Conservation (phyloP, 176 grass and related monocot genomes). For the Oryza meridionalis region DNA sequence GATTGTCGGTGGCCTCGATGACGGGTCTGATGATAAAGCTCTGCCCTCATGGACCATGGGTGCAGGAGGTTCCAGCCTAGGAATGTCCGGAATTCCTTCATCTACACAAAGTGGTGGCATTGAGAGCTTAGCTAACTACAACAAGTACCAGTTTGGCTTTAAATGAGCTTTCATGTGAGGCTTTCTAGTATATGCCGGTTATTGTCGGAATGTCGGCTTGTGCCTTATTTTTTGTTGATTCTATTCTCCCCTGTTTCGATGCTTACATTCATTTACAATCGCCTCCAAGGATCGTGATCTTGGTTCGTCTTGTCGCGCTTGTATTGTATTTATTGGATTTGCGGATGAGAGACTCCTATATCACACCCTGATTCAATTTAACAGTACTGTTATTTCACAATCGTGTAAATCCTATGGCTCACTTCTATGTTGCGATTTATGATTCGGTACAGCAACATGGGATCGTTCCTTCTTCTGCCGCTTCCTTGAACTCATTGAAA, state of each 20-base stretch:
- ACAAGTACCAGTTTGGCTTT: slow-evolving; percentile 76
- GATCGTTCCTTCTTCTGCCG: neutral
- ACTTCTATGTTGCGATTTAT: neutral
- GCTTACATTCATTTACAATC: neutral
- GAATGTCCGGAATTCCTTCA: slow-evolving; percentile 53
- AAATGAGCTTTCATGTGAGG: slow-evolving; percentile 54
- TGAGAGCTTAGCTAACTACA: slow-evolving; percentile 66
- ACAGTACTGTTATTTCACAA: slow-evolving; percentile 8
- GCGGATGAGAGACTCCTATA: neutral
- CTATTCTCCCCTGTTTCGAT: neutral
- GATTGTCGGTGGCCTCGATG: slow-evolving; percentile 75
- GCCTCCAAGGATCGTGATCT: slow-evolving; percentile 13
- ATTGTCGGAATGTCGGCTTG: neutral
- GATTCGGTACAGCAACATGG: neutral
- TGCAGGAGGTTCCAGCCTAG: slow-evolving; percentile 42
- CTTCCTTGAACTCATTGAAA: too few species aligned
- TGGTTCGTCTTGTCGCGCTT: slow-evolving; percentile 1
- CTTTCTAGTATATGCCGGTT: neutral
- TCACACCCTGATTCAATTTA: slow-evolving; percentile 28
- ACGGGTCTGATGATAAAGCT: slow-evolving; percentile 63
- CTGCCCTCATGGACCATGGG: slow-evolving; percentile 58
- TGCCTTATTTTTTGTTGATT: neutral
- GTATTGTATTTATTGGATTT: slow-evolving; percentile 38
- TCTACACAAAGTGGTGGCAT: slow-evolving; percentile 47
- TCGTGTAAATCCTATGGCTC: slow-evolving; percentile 33